Evolutionary conservation across 2,329 filamentous ascomycete species (phyloP).

Genomic region (Hymenoscyphus albidus): DNA sequence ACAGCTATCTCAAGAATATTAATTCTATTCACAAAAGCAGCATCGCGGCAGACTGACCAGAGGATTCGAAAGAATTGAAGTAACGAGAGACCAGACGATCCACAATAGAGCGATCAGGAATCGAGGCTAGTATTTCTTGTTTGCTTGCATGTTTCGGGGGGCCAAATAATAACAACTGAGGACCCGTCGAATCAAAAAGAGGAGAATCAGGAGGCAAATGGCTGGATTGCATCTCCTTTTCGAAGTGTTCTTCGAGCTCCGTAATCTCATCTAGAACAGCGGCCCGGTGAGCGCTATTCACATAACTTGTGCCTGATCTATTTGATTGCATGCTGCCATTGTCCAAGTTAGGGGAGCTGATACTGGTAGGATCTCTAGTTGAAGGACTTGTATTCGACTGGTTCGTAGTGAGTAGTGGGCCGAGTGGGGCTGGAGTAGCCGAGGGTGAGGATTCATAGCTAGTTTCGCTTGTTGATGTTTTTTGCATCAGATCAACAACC

Average conservation of each 20-base stretch:
- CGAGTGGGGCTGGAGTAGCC: no score
- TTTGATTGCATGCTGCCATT: no score
- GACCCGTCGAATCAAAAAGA: neutral
- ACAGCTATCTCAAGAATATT: conserved; percentile 38
- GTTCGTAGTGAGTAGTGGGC: no score
- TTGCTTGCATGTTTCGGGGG: conserved; percentile 31
- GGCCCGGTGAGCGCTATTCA: conserved; percentile 55
- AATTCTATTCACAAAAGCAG: neutral
- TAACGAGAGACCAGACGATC: conserved; percentile 50
- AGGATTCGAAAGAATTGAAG: conserved; percentile 47
- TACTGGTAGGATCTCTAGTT: no score
- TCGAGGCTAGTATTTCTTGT: conserved; percentile 43
- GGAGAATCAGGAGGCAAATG: neutral
- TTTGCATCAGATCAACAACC: no score
- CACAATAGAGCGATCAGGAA: conserved; percentile 45
- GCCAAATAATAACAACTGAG: conserved; percentile 11
- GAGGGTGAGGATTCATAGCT: no score
- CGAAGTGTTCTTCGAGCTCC: conserved; percentile 53
- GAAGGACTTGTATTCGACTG: no score
- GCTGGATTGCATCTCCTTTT: conserved; percentile 29
- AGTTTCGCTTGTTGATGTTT: no score
- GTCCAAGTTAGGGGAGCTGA: no score
- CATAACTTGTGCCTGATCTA: conserved; percentile 35
- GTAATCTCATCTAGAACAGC: conserved; percentile 57
- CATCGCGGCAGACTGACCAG: conserved; percentile 42